phyloP scores from a whole-genome alignment of 305 asterid genomes.

The Petunia hybrid region DNA sequence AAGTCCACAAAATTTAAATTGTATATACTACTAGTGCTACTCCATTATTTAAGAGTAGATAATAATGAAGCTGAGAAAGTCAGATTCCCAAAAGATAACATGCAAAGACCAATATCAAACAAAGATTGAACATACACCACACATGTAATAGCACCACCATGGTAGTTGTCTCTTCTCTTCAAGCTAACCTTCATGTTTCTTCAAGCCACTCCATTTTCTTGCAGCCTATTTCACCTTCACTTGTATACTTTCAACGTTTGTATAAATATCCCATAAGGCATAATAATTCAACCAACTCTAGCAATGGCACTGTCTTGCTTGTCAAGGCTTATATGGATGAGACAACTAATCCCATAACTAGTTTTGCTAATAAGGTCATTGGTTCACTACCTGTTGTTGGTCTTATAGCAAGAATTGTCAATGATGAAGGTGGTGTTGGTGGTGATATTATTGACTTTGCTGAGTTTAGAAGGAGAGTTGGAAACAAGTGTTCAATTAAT shows the following conservation, averaged over 20 bases:
- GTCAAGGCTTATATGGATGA: slow-evolving; percentile 85
- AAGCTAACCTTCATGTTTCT: slow-evolving; percentile 52
- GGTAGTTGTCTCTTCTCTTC: slow-evolving; percentile 77
- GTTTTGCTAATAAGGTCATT: slow-evolving; percentile 75
- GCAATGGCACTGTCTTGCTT: slow-evolving; percentile 45
- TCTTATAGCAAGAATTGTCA: slow-evolving; percentile 75
- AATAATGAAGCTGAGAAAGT: not conserved
- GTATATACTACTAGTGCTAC: no score
- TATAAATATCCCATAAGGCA: slow-evolving; percentile 43
- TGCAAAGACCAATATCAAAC: slow-evolving; percentile 57
- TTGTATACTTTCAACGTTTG: slow-evolving; percentile 54
- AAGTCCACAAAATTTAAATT: no score
- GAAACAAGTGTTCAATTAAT: slow-evolving; percentile 81
- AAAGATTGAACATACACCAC: slow-evolving; percentile 39
- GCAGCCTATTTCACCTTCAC: slow-evolving; percentile 57
- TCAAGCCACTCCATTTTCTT: slow-evolving; percentile 44
- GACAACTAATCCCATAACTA: slow-evolving; percentile 65
- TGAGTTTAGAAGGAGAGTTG: slow-evolving; percentile 85
- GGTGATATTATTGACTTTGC: slow-evolving; percentile 85
- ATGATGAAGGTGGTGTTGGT: slow-evolving; percentile 91
- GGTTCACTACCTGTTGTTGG: slow-evolving; percentile 93
- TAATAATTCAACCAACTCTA: slow-evolving; percentile 37
- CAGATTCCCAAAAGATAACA: slow-evolving; percentile 11
- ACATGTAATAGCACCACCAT: slow-evolving; percentile 48
- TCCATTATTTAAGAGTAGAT: no score